Evolutionary conservation across 768 basidiomycete species (phyloP), one percentile per base, ranked within the genome.

Genomic region (Boletus speciosus): DNA sequence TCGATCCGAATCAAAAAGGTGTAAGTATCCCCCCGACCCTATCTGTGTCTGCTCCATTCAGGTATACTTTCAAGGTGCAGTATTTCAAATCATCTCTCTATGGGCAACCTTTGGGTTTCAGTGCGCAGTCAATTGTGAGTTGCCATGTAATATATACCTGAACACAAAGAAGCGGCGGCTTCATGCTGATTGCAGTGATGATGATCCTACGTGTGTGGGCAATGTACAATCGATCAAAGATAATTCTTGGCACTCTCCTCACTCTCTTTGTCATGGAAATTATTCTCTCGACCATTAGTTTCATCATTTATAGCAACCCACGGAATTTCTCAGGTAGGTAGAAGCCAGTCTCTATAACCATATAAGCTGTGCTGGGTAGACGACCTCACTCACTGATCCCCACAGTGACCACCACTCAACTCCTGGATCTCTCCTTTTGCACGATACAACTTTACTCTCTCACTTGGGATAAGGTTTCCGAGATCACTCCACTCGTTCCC

Each of bases 161-260:
- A 39, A 38, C 29, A 23, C 37, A 27, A 36, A 10, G 4, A 35
- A 25, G 7, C 1, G 6, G 10, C 31, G 16, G 19, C 16, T 16
- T 39, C 15, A 32, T 19, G n/a, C 23, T 27, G 21, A 27, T 34
- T 7, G 25, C 6, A 47, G 51, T 39, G n/a, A 16, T 32, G 11
- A 47, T 52, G 53, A 47, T 51, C 29, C 48, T 58, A 4, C 48
- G 53, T 6, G 8, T 61, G 21, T 60, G 55, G 49, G 49, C 54
- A 7, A 59, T 60, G 47, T 60, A 56, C 43, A n/a, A 46, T 31
- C 58, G 39, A 19, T 60, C 59, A 4, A 55, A 36, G 42, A 1
- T 37, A 15, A 49, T 60, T 25, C 51, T 56, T 11, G 34, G 39
- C 1, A 38, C 27, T 19, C 34, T 56, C 21, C 45, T 56, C 34